Base-by-base conservation (phyloP, 2,329 filamentous ascomycete species). In the Juglanconis juglandina region DNA sequence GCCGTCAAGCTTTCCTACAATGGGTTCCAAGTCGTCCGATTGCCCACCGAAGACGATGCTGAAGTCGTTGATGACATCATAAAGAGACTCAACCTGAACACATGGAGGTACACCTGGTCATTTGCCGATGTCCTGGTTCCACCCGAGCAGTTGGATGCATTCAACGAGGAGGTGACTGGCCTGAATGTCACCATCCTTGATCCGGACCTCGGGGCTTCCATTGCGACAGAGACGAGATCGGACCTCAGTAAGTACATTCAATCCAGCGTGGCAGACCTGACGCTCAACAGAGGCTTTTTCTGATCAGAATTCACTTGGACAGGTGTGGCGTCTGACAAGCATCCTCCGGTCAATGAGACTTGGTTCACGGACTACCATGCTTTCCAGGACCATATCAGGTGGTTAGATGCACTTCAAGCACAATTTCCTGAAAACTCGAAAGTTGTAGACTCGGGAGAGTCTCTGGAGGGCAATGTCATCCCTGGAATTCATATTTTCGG, bases 401-500 rank as follows among this genome's bases (percentile, higher is more conserved):
- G 76, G 63, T 72, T 84, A 34, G 67, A 70, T 0, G 77, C 81
- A 51, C 69, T 86, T 3, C 72, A 75, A n/a, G 65, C 71, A 0
- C 63, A 70, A 1, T 78, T 80, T 63, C 70, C 79, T 4, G 64
- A 64, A 35, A 78, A 81, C 62, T 75, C 82, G 0, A 76, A 80
- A 60, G 70, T 83, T n/a, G 75, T 85, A 41, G 75, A 72, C 6
- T 72, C 77, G 2, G 83, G 83, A 3, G 75, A 69, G 33, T 82
- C 81, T 0, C 70, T 74, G 39, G 69, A 81, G 55, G 79, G 79
- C 3, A 75, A 79, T 44, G 63, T 72, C 58, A 91, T 94, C 57
- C 81, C 83, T 10, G 90, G 87, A 0, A 73, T 86, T 47, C 83
- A 85, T 63, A 73, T 86, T 56, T 86, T 76, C 71, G 83, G 83